Evolutionary conservation across 257 asterid genomes (phyloP).

Genomic region (Ilex asprella): DNA sequence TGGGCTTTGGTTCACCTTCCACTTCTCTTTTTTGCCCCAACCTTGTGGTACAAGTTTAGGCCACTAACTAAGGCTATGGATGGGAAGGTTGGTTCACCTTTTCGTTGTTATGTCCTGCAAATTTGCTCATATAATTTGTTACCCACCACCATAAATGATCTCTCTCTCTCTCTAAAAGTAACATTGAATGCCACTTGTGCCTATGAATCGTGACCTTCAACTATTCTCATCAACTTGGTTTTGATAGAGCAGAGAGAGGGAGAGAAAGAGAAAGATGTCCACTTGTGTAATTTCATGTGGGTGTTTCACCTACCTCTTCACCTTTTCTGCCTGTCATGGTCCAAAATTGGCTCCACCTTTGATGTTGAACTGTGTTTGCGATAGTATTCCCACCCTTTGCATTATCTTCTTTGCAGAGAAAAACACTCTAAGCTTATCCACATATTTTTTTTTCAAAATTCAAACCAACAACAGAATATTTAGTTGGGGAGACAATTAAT

Average conservation of each 20-base stretch:
- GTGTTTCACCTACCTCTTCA: constrained; percentile 42
- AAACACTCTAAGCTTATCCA: constrained; percentile 17
- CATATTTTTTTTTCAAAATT: neutral
- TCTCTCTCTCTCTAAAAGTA: constrained; percentile 6
- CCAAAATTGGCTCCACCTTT: constrained; percentile 41
- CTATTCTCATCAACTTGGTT: constrained; percentile 31
- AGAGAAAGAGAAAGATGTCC: constrained; percentile 15
- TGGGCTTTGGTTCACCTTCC: constrained; percentile 5
- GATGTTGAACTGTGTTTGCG: constrained; percentile 30
- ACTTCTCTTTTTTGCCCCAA: constrained; percentile 19
- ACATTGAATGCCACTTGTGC: constrained; percentile 24
- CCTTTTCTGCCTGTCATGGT: constrained; percentile 33
- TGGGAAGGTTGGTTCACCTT: constrained; percentile 20
- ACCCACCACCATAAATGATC: constrained; percentile 21
- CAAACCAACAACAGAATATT: too few species aligned
- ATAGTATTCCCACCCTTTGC: constrained; percentile 7
- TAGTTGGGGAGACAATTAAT: too few species aligned
- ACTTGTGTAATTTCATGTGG: constrained; percentile 40
- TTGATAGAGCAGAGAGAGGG: constrained; percentile 10
- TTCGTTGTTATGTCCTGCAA: constrained; percentile 12
- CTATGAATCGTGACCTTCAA: constrained; percentile 33
- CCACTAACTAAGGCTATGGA: constrained; percentile 22
- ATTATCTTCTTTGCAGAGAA: neutral
- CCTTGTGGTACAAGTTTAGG: constrained; percentile 56
- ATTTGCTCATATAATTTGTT: constrained; percentile 9